Evolutionary conservation across 331 rosid species (phyloP), one percentile per base, ranked within the genome.

Genomic region (Pyracantha coccinea): DNA sequence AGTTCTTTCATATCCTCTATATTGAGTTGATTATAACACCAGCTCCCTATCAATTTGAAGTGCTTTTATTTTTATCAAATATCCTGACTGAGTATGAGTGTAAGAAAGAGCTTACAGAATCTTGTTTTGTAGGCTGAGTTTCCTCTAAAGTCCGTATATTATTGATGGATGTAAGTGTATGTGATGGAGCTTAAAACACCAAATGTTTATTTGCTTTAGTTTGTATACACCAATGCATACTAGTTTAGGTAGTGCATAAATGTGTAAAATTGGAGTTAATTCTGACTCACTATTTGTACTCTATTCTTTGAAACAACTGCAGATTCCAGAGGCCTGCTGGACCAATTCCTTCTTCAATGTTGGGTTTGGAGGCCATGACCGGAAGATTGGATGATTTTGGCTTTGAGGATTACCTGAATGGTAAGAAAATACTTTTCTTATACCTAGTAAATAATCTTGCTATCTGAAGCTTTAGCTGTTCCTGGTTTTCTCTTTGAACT

Each of bases 261-360:
- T 63, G 7, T 63, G 5, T 63, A 7, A n/a, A 6, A 5, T 2
- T 9, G 7, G 55, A 57, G 68, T 35, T 20, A 17, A 10, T 52
- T 73, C 25, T 2, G 29, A 58, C 17, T 21, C 7, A 7, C 23
- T 1, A 24, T 61, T 13, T 3, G 10, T 13, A 8, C 15, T 4
- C 35, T 19, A 38, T 16, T 53, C 23, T 72, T 59, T 68, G 29
- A 59, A 68, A 33, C 41, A 27, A 63, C 61, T 85, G 80, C 85
- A 92, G 98, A 76, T 90, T 92, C 84, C 98, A 90, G 82, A 84
- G 98, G 78, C 96, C 96, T 80, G 83, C 90, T 24, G 96, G 95
- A 20, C 73, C 83, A 73, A 90, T 92, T 72, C 85, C 91, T 55
- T 92, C 98, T 69, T 92, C 98, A 38, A 92, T 92, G 96, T 80